Evolutionary conservation across 257 asterid species (phyloP).

Genomic region (Prunella vulgaris): DNA sequence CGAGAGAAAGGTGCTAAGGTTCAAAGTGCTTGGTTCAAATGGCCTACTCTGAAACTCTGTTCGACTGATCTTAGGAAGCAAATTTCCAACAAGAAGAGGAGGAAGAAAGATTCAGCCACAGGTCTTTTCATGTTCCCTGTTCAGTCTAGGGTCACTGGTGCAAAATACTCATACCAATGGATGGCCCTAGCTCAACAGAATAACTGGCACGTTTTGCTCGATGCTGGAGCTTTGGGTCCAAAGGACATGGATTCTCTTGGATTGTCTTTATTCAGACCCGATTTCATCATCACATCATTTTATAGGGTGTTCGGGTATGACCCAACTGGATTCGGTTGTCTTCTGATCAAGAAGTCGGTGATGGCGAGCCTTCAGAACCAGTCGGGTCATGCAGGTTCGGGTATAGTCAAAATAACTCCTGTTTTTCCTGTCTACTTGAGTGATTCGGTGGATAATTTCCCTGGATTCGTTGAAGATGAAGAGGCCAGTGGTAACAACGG

Average conservation of each 20-base stretch:
- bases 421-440: constrained; percentile 84
- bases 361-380: constrained; percentile 89
- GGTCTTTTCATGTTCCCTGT: constrained; percentile 98
- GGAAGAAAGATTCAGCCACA: constrained; percentile 84
- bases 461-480: constrained; percentile 71
- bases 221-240: constrained; percentile 98
- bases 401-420: constrained; percentile 89
- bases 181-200: constrained; percentile 99
- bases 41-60: constrained; percentile 96
- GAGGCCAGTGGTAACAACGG: constrained; percentile 47
- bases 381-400: constrained; percentile 93
- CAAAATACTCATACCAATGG: constrained; percentile 97
- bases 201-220: constrained; percentile 97
- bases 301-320: constrained; percentile 95
- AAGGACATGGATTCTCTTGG: constrained; percentile 99
- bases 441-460: constrained; percentile 88
- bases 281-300: constrained; percentile 90
- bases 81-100: constrained; percentile 72
- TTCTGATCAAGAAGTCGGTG: constrained; percentile 89
- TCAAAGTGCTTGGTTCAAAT: constrained; percentile 92
- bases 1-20: constrained; percentile 95
- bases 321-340: constrained; percentile 98
- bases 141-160: constrained; percentile 95
- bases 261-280: constrained; percentile 89
- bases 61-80: constrained; percentile 94